Evolutionary conservation across 805 yeast genomes (phyloP).

Genomic region (Lachancea quebecensis): DNA sequence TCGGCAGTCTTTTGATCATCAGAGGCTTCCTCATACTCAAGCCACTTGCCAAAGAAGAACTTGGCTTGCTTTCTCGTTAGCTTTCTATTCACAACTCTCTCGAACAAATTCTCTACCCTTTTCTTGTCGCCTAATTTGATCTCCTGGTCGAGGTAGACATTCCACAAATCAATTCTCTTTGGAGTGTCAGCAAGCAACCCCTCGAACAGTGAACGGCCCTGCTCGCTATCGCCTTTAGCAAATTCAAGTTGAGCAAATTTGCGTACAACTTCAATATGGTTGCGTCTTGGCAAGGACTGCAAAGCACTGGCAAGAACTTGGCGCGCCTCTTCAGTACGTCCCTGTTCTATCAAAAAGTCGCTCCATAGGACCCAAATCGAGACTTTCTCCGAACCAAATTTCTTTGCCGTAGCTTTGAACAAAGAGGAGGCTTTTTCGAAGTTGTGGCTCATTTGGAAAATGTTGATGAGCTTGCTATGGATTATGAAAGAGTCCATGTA

Average conservation of each 20-base stretch:
- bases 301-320: constrained; percentile 69
- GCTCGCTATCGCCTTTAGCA: constrained; percentile 81
- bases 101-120: constrained; percentile 73
- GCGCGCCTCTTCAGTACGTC: constrained; percentile 53
- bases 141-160: constrained; percentile 90
- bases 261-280: constrained; percentile 71
- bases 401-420: constrained; percentile 64
- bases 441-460: constrained; percentile 69
- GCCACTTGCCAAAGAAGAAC: constrained; percentile 91
- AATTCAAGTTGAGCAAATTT: constrained; percentile 89
- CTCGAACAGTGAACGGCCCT: constrained; percentile 90
- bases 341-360: constrained; percentile 59
- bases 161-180: constrained; percentile 90
- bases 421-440: constrained; percentile 60
- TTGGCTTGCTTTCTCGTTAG: constrained; percentile 84
- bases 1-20: constrained; percentile 67
- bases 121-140: constrained; percentile 60
- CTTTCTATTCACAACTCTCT: constrained; percentile 63
- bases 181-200: constrained; percentile 87
- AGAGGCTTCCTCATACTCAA: constrained; percentile 62
- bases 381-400: constrained; percentile 62
- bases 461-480: constrained; percentile 72
- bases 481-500: constrained; percentile 83
- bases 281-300: constrained; percentile 60
- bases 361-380: constrained; percentile 81